Percentiles rank a stretch among this genome's conserved stretches.
phyloP scores from a whole-genome alignment of 495 filamentous ascomycete species.

The Hypoxylon fuscum region DNA sequence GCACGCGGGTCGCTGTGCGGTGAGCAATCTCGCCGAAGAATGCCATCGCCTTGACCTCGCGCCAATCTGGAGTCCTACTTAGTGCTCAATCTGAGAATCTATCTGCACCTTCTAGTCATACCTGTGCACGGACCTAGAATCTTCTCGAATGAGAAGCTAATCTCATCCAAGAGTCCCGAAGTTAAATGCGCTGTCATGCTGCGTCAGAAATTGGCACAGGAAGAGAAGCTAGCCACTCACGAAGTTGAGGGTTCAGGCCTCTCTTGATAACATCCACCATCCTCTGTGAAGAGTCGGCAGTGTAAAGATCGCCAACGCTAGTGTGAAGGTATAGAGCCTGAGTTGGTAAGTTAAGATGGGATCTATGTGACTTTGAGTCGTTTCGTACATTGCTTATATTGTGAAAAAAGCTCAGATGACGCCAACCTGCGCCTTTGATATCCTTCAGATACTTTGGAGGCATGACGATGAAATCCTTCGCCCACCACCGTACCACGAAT shows the following conservation, averaged over 20 bases:
- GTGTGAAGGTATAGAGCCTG: background rate
- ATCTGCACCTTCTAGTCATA: no score
- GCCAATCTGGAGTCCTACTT: background rate
- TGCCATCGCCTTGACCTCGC: background rate
- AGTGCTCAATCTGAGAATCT: no score
- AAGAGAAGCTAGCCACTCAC: background rate
- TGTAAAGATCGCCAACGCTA: background rate
- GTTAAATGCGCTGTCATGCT: no score
- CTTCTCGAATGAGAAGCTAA: no score
- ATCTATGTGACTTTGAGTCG: background rate
- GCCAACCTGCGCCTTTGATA: background rate
- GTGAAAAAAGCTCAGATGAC: background rate
- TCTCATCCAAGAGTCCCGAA: no score
- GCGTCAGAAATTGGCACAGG: background rate
- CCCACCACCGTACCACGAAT: conserved; percentile 5
- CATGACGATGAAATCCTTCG: background rate
- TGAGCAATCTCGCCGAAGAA: background rate
- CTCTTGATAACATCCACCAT: background rate
- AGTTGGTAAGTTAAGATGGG: background rate
- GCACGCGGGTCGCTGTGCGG: background rate
- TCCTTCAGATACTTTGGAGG: background rate
- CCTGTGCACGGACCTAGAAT: no score
- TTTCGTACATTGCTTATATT: background rate
- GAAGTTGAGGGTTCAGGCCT: background rate
- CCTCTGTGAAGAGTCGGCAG: background rate